Conservation (phyloP, 805 yeast genomes). For the Saccharomycopsis microspora region DNA sequence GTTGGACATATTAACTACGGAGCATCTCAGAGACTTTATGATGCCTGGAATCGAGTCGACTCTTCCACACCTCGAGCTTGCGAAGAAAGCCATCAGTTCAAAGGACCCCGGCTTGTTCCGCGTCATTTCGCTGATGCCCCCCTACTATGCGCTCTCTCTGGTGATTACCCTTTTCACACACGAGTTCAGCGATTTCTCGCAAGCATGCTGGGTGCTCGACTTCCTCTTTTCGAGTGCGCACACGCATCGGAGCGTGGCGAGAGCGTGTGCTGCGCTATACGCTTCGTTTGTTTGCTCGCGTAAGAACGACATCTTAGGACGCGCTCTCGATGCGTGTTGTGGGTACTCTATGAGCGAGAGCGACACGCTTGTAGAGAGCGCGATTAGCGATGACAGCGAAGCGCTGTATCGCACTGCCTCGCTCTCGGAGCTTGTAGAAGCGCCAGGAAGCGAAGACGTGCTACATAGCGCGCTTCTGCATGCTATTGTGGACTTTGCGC, state of each 20-base stretch:
- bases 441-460: too few species aligned
- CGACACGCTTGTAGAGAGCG: too few species aligned
- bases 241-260: slow-evolving; percentile 21
- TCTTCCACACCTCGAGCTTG: slow-evolving; percentile 48
- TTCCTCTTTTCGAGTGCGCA: slow-evolving; percentile 46
- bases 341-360: too few species aligned
- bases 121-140: slow-evolving; percentile 32
- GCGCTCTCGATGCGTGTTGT: too few species aligned
- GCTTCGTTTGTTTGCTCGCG: too few species aligned
- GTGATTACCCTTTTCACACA: slow-evolving; percentile 73
- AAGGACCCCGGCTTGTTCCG: slow-evolving; percentile 35
- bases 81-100: slow-evolving; percentile 47
- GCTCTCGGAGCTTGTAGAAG: too few species aligned
- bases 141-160: slow-evolving; percentile 65
- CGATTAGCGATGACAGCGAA: too few species aligned
- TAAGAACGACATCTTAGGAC: too few species aligned
- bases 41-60: slow-evolving; percentile 56
- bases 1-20: slow-evolving; percentile 45
- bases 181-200: slow-evolving; percentile 38
- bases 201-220: slow-evolving; percentile 58
- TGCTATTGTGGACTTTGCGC: too few species aligned
- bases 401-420: too few species aligned
- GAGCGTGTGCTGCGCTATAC: too few species aligned
- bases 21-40: slow-evolving; percentile 78
- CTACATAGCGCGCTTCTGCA: too few species aligned